A percentile compares a stretch with the other conserved stretches of the same genome.
These are phyloP conservation scores for Apophysomyces elegans DNA, from an alignment of 371 early-diverging fungal genomes.

Conservation along the genomic window DNA sequence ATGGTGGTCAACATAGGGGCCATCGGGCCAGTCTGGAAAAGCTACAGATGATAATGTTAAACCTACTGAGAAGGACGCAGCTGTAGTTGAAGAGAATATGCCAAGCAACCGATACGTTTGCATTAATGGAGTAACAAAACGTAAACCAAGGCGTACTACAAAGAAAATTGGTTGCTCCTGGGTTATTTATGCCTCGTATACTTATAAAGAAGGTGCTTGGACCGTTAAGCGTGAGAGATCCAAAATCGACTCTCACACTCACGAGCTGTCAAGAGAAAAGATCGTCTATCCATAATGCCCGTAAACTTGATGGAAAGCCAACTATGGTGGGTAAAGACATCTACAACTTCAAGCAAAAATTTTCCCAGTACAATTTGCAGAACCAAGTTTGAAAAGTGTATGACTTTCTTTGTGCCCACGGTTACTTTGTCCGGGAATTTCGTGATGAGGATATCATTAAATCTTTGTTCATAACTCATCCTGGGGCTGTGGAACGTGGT, in stretches of 20 bases:
- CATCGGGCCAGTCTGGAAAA: too few species aligned
- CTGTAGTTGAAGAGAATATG: too few species aligned
- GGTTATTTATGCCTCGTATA: background rate
- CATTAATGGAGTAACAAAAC: background rate
- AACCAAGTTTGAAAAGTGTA: background rate
- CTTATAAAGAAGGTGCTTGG: background rate
- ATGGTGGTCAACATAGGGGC: too few species aligned
- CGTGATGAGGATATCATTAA: background rate
- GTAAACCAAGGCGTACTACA: slow-evolving; percentile 3
- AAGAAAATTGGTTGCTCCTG: background rate
- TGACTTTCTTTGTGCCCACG: background rate
- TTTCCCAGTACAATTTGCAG: too few species aligned
- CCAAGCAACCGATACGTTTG: background rate
- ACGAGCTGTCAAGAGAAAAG: too few species aligned
- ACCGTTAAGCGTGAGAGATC: background rate
- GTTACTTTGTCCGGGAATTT: background rate
- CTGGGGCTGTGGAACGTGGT: background rate
- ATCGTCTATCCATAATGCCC: too few species aligned
- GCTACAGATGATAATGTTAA: too few species aligned
- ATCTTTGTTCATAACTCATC: too few species aligned
- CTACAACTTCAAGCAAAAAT: background rate
- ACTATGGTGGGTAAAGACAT: slow-evolving; percentile 6
- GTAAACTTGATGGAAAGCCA: background rate
- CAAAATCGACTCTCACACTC: too few species aligned
- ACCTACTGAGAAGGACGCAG: too few species aligned